Base-by-base conservation (phyloP, 1,284 basidiomycete genomes). In the Ustilago lituana region DNA sequence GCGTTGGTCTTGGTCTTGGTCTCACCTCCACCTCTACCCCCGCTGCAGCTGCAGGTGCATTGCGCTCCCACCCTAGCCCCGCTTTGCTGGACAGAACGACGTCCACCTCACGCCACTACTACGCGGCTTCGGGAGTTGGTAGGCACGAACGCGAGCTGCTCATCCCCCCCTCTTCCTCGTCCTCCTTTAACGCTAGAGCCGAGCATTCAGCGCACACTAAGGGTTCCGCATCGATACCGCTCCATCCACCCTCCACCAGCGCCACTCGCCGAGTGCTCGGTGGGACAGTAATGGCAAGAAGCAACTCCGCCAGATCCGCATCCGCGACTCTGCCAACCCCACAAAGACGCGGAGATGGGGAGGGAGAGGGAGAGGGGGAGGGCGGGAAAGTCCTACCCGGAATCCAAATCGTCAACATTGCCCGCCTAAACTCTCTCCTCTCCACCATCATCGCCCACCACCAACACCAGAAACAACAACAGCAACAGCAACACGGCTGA, bases 31-130 rank as follows among this genome's bases (percentile, higher is more conserved):
- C n/a, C n/a, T n/a, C n/a, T n/a, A n/a, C n/a, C n/a, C n/a, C n/a
- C n/a, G n/a, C n/a, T n/a, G n/a, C n/a, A n/a, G n/a, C n/a, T n/a
- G n/a, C n/a, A n/a, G n/a, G n/a, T n/a, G n/a, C n/a, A n/a, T n/a
- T n/a, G n/a, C n/a, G n/a, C n/a, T n/a, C n/a, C n/a, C n/a, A n/a
- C n/a, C n/a, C n/a, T n/a, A n/a, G n/a, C n/a, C n/a, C n/a, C n/a
- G n/a, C 53, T 3, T 14, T 39, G 49, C 22, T 76, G 36, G 73
- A 69, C 36, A 39, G 74, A 0, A 48, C 66, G 4, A 59, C 56
- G 8, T 76, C 74, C 15, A 66, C 69, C 3, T 63, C 57, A 1
- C 43, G 61, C 7, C 74, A 72, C 44, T 77, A 77, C 61, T 77
- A 77, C 33, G 64, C 63, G 0, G 37, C 52, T 11, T 27, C 49